These are phyloP conservation scores for Aspergillus arachidicola DNA, from an alignment of 2,329 filamentous ascomycete genomes.

Conservation along the genomic window DNA sequence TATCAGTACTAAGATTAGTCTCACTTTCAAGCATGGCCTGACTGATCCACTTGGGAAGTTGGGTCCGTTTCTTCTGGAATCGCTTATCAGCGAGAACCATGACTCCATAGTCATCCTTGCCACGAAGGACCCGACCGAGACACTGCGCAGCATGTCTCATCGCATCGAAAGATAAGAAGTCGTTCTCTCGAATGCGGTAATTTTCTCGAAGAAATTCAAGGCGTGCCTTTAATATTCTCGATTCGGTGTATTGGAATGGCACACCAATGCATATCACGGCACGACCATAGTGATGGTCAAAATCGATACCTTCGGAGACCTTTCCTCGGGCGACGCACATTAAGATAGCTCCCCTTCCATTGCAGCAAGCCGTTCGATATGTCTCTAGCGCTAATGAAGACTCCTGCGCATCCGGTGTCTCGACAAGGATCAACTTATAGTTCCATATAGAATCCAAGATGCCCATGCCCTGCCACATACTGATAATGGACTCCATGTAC, in stretches of 20 bases:
- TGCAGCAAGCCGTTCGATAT: constrained; percentile 95
- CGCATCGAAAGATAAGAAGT: constrained; percentile 97
- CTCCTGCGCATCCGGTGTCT: constrained; percentile 96
- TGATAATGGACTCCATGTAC: constrained; percentile 99
- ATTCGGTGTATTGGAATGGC: constrained; percentile 98
- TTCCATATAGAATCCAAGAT: constrained; percentile 98
- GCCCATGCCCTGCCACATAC: constrained; percentile 99
- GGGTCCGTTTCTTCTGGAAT: constrained; percentile 86
- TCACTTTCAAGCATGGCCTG: constrained; percentile 84
- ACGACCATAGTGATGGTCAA: constrained; percentile 96
- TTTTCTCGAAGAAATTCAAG: constrained; percentile 96
- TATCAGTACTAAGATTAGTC: constrained; percentile 89
- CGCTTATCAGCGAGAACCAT: constrained; percentile 96
- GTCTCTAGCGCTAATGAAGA: constrained; percentile 94
- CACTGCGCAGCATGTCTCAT: constrained; percentile 99
- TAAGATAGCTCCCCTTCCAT: constrained; percentile 88
- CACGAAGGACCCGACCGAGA: constrained; percentile 86
- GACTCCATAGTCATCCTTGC: constrained; percentile 99
- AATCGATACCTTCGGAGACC: constrained; percentile 97
- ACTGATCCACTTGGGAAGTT: constrained; percentile 96
- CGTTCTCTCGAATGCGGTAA: constrained; percentile 94
- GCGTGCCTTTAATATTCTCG: constrained; percentile 90
- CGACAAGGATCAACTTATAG: constrained; percentile 96
- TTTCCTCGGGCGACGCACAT: constrained; percentile 96
- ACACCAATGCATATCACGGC: constrained; percentile 96